Evolutionary conservation across 169 alveolate genomes (phyloP).

Genomic region (Plasmodium chabaudi): DNA sequence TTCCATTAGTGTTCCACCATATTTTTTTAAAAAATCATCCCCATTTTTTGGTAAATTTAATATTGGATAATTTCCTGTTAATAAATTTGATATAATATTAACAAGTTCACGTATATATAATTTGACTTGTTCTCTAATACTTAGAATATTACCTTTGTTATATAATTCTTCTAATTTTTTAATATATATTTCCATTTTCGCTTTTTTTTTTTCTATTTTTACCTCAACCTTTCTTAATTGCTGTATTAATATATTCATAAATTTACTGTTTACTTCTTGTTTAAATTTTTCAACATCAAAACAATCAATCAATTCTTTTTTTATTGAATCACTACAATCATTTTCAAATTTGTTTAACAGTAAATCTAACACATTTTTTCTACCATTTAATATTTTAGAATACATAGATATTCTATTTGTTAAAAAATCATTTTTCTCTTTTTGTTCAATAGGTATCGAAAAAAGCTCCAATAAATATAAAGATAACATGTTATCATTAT

Average conservation of each 20-base stretch:
- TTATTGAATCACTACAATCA: constrained; percentile 80
- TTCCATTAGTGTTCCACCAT: constrained; percentile 90
- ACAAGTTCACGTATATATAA: constrained; percentile 87
- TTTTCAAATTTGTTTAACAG: constrained; percentile 74
- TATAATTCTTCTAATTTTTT: constrained; percentile 80
- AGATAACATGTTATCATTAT: constrained; percentile 86
- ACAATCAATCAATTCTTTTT: constrained; percentile 80
- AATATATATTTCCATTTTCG: constrained; percentile 81
- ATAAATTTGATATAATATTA: constrained; percentile 87
- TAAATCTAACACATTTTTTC: constrained; percentile 82
- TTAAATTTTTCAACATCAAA: constrained; percentile 85
- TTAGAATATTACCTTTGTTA: constrained; percentile 80
- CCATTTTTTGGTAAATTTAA: constrained; percentile 88
- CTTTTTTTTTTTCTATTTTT: constrained; percentile 82
- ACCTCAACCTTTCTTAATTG: constrained; percentile 87
- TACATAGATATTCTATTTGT: constrained; percentile 86
- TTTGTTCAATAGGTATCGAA: constrained; percentile 88
- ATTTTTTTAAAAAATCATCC: constrained; percentile 85
- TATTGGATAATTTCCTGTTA: constrained; percentile 90
- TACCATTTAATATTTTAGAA: constrained; percentile 84
- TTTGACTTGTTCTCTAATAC: constrained; percentile 86
- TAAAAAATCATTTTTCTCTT: constrained; percentile 86
- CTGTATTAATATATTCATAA: constrained; percentile 84
- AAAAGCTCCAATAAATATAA: constrained; percentile 88
- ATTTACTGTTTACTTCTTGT: constrained; percentile 86